Base-by-base conservation (phyloP, 306 rosid species). In the Dryas alaskensis region DNA sequence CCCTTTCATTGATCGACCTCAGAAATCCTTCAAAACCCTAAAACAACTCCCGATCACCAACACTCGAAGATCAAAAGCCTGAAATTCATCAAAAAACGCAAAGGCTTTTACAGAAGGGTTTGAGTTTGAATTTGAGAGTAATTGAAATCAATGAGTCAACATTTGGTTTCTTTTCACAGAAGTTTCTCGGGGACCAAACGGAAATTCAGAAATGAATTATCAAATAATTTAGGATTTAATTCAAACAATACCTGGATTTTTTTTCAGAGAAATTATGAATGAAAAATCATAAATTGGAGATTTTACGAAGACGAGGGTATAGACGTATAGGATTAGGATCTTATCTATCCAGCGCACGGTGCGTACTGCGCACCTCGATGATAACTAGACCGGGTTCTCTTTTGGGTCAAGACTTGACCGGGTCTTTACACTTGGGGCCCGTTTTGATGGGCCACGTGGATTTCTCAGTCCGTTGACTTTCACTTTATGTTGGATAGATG, bases 1-100 rank as follows among this genome's bases (percentile, higher is more conserved):
- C 75, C 92, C 86, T 65, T 84, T 80, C 99, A 95, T 93, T 63
- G 88, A 60, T 69, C 72, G n/a, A 4, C 68, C 62, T 46, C 81
- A 66, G 8, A 13, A 65, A 70, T 46, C 76, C 73, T 58, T 48
- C 60, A 57, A 79, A 82, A 78, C 80, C 87, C 89, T 84, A 79
- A 50, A 72, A 78, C 58, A 61, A 57, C 64, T 50, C 51, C 78
- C 78, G 43, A 61, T 19, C 72, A 74, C 78, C 74, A 14, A 69
- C 45, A 27, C 13, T 19, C 7, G 76, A 53, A 52, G 19, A 76
- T 65, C 48, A 53, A 75, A 60, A 10, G 67, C 69, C 69, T 7
- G 50, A 60, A 45, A 14, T 57, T 60, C 7, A 72, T 57, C 42
- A 60, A 59, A 67, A 12, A 49, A 49, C 53, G 55, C 55, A 51